Base-by-base conservation (phyloP, 1,139 yeast species). In the Debaryomyces psychrophilus region DNA sequence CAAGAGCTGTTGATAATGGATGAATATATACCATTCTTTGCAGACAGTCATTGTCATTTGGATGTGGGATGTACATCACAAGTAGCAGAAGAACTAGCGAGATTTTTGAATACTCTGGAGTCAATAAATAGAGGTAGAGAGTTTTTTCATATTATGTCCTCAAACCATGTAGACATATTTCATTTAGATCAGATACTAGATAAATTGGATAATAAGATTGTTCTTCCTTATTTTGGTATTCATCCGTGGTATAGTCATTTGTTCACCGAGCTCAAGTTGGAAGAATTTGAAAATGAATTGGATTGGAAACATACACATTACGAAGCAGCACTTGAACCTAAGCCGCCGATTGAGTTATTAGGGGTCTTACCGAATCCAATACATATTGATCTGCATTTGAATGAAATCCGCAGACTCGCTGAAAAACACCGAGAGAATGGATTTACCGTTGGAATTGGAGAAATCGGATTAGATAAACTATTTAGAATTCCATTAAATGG, bases 211-310 rank as follows among this genome's bases (percentile, higher is more conserved):
- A 61, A 62, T 4, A 53, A 51, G 5, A 38, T 52, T 2, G 65
- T 86, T 1, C 64, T 76, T 1, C 85, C 93, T 0, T 82, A 85
- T 44, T 85, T 83, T 61, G 99, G 98, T 0, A 72, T 89, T 4
- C 98, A 93, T 62, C 98, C 98, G 0, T 92, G 97, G 97, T 90
- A 80, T 58, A 67, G 82, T 2, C 96, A 92, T 63, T 56, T 85
- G 26, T 84, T 82, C 51, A 69, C 79, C 5, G 43, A 26, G 8
- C 22, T 36, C 8, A 46, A 41, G 2, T 53, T 65, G 6, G 62
- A 55, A 0, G 58, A 53, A 1, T 48, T 44, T 14, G 40, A 34
- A 20, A 31, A 45, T 9, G 48, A 50, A 20, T 45, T 73, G 57
- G 59, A 54, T 3, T 45, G 60, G 38, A 78, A 78, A 52, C 17